These are phyloP conservation scores for Pinus albicaulis DNA, from an alignment of 75 land plant genomes.

Conservation along the genomic window DNA sequence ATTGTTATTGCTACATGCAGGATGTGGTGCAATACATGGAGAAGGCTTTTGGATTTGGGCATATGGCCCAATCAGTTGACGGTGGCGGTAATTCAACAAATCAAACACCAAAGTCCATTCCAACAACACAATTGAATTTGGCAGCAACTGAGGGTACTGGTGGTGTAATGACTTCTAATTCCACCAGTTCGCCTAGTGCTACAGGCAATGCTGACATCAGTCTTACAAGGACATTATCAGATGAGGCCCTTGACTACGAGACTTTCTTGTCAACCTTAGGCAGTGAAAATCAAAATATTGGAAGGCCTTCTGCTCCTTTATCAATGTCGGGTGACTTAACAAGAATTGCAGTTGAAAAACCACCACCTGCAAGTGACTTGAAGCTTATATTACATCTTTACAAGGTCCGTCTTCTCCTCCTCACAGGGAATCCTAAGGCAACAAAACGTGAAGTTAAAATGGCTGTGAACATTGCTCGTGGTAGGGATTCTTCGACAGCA, in stretches of 20 bases:
- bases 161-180: constrained; percentile 27
- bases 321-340: constrained; percentile 25
- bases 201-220: constrained; percentile 41
- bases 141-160: constrained; percentile 25
- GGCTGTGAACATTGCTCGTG: constrained; percentile 85
- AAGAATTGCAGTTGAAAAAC: constrained; percentile 28
- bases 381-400: constrained; percentile 85
- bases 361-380: constrained; percentile 50
- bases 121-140: constrained; percentile 24
- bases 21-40: constrained; percentile 84
- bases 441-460: constrained; percentile 88
- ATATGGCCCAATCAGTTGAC: constrained; percentile 43
- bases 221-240: constrained; percentile 67
- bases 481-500: constrained; percentile 72
- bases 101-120: constrained; percentile 23
- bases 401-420: constrained; percentile 78
- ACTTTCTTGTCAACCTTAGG: constrained; percentile 56
- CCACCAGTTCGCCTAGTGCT: constrained; percentile 29
- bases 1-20: constrained; percentile 27
- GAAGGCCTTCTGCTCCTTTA: constrained; percentile 30
- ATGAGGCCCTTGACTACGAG: constrained; percentile 81
- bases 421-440: constrained; percentile 74
- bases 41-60: constrained; percentile 59
- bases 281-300: constrained; percentile 39
- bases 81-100: constrained; percentile 29